Conservation (phyloP, 352 stramenopile species). For the Globisporangium polare region DNA sequence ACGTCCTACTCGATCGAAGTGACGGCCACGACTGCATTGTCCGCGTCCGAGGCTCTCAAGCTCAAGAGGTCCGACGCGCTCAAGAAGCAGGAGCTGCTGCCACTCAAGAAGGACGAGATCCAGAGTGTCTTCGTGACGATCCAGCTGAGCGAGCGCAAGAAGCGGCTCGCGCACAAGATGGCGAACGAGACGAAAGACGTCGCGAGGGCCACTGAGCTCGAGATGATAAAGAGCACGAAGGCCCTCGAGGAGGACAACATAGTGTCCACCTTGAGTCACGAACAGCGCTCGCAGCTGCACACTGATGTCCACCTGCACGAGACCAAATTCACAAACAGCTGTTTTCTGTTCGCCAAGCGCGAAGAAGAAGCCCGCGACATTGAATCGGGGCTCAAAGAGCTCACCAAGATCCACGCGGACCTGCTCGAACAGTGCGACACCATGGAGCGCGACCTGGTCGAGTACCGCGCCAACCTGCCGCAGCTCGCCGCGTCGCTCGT, state of each 20-base stretch:
- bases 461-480: constrained; percentile 51
- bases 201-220: constrained; percentile 40
- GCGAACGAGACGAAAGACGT: constrained; percentile 44
- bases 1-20: constrained; percentile 72
- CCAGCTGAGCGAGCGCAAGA: constrained; percentile 65
- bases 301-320: constrained; percentile 30
- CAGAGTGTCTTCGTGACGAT: constrained; percentile 69
- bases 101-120: constrained; percentile 51
- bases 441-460: constrained; percentile 53
- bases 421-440: constrained; percentile 51
- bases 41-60: constrained; percentile 43
- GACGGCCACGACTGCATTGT: constrained; percentile 35
- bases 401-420: constrained; percentile 63
- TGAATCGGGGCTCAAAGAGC: constrained; percentile 52
- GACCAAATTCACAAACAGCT: constrained; percentile 50
- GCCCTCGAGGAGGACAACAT: constrained; percentile 49
- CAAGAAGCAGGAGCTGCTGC: constrained; percentile 65
- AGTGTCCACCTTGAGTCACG: constrained; percentile 25
- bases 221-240: constrained; percentile 42
- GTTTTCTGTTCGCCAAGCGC: constrained; percentile 66
- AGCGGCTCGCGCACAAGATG: constrained; percentile 44
- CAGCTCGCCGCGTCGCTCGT: constrained; percentile 43
- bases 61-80: constrained; percentile 48
- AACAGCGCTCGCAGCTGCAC: constrained; percentile 43
- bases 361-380: constrained; percentile 73